Conservation (phyloP, 2,329 filamentous ascomycete genomes). For the Cercospora sesami region DNA sequence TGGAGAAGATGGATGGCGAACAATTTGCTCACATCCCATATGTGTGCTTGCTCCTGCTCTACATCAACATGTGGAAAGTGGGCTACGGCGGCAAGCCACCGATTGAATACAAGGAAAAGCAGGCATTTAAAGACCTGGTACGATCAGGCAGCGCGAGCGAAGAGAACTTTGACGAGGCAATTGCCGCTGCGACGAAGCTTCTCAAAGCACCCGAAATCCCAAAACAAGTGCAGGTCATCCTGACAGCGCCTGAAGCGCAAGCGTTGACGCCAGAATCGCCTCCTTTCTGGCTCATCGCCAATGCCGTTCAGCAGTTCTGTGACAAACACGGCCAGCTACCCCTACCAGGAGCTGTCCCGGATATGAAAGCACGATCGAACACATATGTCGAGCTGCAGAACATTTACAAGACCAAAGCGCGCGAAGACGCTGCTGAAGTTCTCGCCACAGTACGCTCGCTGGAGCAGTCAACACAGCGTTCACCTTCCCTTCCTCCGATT, state of each 20-base stretch:
- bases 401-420: constrained; percentile 87
- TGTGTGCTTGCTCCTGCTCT: constrained; percentile 77
- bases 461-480: constrained; percentile 52
- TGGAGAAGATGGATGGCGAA: constrained; percentile 71
- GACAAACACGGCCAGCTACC: constrained; percentile 71
- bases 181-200: constrained; percentile 83
- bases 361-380: constrained; percentile 94
- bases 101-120: constrained; percentile 79
- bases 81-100: constrained; percentile 68
- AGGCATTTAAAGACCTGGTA: constrained; percentile 72
- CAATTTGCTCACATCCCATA: constrained; percentile 92
- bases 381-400: constrained; percentile 90
- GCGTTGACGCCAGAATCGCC: constrained; percentile 52
- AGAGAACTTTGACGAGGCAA: constrained; percentile 95
- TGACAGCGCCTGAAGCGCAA: constrained; percentile 66
- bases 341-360: constrained; percentile 81
- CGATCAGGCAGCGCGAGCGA: constrained; percentile 72
- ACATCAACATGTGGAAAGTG: constrained; percentile 76
- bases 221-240: constrained; percentile 71
- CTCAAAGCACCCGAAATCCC: constrained; percentile 68
- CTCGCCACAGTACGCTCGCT: constrained; percentile 61
- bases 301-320: constrained; percentile 77
- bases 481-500: constrained; percentile 47
- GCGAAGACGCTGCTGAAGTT: constrained; percentile 74
- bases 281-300: constrained; percentile 85